Evolutionary conservation across 2,329 filamentous ascomycete genomes (phyloP).

Genomic region (Fusarium buharicum): DNA sequence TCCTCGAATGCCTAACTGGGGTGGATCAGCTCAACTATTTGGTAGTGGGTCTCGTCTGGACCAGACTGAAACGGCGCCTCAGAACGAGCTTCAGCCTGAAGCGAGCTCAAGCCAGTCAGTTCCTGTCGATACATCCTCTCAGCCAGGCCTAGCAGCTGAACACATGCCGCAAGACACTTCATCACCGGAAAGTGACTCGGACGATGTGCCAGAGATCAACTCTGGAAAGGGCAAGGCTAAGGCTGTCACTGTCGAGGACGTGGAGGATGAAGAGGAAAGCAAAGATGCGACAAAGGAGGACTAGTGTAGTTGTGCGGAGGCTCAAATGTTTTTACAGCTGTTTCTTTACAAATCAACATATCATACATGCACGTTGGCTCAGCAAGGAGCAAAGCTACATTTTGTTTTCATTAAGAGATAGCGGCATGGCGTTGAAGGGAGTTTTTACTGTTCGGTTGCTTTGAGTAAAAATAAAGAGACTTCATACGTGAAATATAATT

Average conservation of each 20-base stretch:
- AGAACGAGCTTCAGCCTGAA: conserved; percentile 24
- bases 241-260: conserved; percentile 55
- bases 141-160: conserved; percentile 16
- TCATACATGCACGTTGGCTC: not conserved
- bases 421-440: conserved; percentile 25
- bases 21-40: conserved; percentile 61
- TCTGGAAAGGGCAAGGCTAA: conserved; percentile 56
- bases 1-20: conserved; percentile 62
- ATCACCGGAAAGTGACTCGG: conserved; percentile 28
- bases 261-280: conserved; percentile 31
- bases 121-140: conserved; percentile 10
- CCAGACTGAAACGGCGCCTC: conserved; percentile 31
- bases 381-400: conserved; percentile 15
- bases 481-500: too few relatives aligned
- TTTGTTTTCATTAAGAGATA: conserved; percentile 17
- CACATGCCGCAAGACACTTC: conserved; percentile 20
- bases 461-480: too few relatives aligned
- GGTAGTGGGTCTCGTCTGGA: conserved; percentile 47
- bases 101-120: conserved; percentile 17
- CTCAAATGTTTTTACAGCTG: not conserved
- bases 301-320: conserved; percentile 16
- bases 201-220: conserved; percentile 24
- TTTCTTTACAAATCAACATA: not conserved
- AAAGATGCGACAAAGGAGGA: conserved; percentile 14
- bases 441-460: conserved; percentile 8